A percentile compares a stretch with the other conserved stretches of the same genome.
Conservation (phyloP, 176 grass and related monocot species). For the Aegilops bicornis region DNA sequence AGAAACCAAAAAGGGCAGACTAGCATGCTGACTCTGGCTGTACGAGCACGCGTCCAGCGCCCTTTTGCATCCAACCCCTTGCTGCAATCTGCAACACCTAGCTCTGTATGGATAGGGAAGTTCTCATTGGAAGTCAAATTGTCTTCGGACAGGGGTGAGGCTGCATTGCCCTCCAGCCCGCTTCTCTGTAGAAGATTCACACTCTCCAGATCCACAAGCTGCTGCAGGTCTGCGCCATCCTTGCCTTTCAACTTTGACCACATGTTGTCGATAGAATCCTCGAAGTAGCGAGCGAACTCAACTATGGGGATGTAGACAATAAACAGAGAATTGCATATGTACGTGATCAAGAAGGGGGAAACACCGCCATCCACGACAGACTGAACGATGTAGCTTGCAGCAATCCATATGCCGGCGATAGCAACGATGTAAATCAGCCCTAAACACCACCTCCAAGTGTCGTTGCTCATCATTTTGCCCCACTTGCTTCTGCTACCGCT, state of each 20-base stretch:
- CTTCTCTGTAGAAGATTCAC: slow-evolving; percentile 80
- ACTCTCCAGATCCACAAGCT: slow-evolving; percentile 62
- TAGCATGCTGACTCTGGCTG: slow-evolving; percentile 83
- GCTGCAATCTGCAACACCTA: slow-evolving; percentile 10
- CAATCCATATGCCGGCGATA: slow-evolving; percentile 90
- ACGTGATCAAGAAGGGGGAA: slow-evolving; percentile 93
- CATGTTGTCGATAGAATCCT: slow-evolving; percentile 62
- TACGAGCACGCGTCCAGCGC: slow-evolving; percentile 75
- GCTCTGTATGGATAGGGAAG: slow-evolving; percentile 11
- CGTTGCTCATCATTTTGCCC: slow-evolving; percentile 23
- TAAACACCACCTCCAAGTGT: slow-evolving; percentile 75
- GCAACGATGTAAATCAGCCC: slow-evolving; percentile 88
- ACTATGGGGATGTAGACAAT: slow-evolving; percentile 88
- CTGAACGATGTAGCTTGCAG: slow-evolving; percentile 97
- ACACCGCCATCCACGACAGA: slow-evolving; percentile 92
- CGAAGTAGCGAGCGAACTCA: slow-evolving; percentile 81
- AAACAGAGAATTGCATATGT: slow-evolving; percentile 97
- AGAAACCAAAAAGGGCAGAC: slow-evolving; percentile 97
- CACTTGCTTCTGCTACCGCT: not conserved
- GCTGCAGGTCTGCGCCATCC: slow-evolving; percentile 33
- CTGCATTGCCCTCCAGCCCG: slow-evolving; percentile 24
- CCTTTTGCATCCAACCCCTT: slow-evolving; percentile 86
- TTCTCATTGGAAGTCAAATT: not conserved
- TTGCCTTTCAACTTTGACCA: slow-evolving; percentile 54
- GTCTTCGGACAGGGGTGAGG: slow-evolving; percentile 25